These are phyloP conservation scores for Fusarium dimerum DNA, from an alignment of 2,329 filamentous ascomycete species.

Conservation along the genomic window DNA sequence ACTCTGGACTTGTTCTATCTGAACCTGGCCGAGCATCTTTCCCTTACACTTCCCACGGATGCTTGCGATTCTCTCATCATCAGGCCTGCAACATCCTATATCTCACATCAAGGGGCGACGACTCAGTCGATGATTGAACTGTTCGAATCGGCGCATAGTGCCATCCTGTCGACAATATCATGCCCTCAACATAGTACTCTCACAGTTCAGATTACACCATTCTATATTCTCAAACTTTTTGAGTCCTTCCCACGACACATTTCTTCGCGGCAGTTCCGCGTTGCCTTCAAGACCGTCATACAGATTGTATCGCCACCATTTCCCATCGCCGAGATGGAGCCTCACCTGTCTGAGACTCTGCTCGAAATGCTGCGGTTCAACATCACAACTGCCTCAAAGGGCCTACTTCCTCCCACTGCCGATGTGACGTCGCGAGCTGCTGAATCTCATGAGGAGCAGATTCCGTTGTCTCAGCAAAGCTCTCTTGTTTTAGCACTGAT, in stretches of 20 bases:
- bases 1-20: constrained; percentile 86
- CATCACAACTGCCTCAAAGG: constrained; percentile 52
- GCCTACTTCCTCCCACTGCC: constrained; percentile 42
- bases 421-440: constrained; percentile 37
- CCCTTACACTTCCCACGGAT: constrained; percentile 65
- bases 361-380: constrained; percentile 74
- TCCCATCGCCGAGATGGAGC: constrained; percentile 69
- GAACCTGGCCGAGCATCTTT: constrained; percentile 82
- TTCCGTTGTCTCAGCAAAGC: constrained; percentile 71
- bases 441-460: constrained; percentile 30
- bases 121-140: constrained; percentile 55
- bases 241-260: constrained; percentile 76
- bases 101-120: constrained; percentile 50
- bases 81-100: constrained; percentile 72
- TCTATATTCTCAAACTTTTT: constrained; percentile 82
- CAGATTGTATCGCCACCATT: constrained; percentile 81
- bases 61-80: constrained; percentile 74
- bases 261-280: constrained; percentile 80
- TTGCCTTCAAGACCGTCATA: constrained; percentile 84
- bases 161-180: constrained; percentile 77
- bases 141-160: constrained; percentile 87
- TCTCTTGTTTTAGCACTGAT: constrained; percentile 75
- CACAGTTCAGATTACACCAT: constrained; percentile 71
- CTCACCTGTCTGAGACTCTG: constrained; percentile 75
- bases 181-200: constrained; percentile 75